These are phyloP conservation scores for Aspergillus brunneoviolaceus DNA, from an alignment of 2,329 filamentous ascomycete species.

Conservation along the genomic window DNA sequence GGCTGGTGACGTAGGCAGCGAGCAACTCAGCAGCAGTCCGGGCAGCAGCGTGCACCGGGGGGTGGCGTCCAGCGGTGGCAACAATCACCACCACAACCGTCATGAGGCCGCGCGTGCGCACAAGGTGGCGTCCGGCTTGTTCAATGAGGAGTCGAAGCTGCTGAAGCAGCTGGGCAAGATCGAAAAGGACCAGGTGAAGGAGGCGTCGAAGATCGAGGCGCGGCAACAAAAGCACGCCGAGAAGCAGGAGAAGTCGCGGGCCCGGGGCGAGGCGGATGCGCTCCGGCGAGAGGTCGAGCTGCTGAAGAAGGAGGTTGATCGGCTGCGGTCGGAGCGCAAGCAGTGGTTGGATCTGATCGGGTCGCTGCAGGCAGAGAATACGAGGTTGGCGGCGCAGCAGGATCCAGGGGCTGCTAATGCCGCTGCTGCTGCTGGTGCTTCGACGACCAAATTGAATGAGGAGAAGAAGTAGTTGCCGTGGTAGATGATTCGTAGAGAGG, in stretches of 20 bases:
- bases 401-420: not conserved
- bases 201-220: slow-evolving; percentile 41
- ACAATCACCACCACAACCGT: slow-evolving; percentile 16
- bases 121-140: slow-evolving; percentile 33
- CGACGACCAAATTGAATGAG: not conserved
- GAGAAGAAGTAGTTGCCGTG: not conserved
- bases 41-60: slow-evolving; percentile 10
- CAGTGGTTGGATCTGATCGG: slow-evolving; percentile 53
- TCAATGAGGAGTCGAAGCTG: slow-evolving; percentile 36
- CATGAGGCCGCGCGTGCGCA: slow-evolving; percentile 25
- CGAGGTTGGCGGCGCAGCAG: slow-evolving; percentile 36
- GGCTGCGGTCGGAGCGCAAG: slow-evolving; percentile 51
- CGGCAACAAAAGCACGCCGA: slow-evolving; percentile 38
- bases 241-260: slow-evolving; percentile 46
- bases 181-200: slow-evolving; percentile 42
- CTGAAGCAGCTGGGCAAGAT: slow-evolving; percentile 43
- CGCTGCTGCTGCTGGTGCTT: not conserved
- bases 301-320: slow-evolving; percentile 50
- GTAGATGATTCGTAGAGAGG: no score
- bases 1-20: slow-evolving; percentile 19
- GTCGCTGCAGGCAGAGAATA: slow-evolving; percentile 60
- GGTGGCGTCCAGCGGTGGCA: not conserved
- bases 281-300: slow-evolving; percentile 50
- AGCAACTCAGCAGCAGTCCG: slow-evolving; percentile 19
- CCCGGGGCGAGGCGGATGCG: slow-evolving; percentile 45